Evolutionary conservation across 2,329 filamentous ascomycete genomes (phyloP), one percentile per base, ranked within the genome.

Genomic region (Monosporascus ibericus): DNA sequence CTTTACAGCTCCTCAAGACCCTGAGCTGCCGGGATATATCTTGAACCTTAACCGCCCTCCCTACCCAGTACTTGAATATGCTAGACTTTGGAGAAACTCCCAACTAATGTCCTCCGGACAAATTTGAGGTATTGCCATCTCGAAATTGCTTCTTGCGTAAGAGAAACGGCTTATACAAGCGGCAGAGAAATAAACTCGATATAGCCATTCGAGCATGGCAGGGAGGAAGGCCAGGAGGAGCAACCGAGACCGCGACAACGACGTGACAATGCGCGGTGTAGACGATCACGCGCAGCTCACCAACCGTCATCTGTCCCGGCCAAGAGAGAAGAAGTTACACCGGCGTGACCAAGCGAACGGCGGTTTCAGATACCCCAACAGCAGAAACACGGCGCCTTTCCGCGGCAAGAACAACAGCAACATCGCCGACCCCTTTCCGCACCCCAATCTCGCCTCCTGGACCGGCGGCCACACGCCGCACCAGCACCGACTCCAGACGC

Each of bases 251-350:
- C 54, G 56, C 51, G 61, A 64, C 40, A 57, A 60, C 47, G 62
- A 65, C 48, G 52, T 58, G 44, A 47, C 38, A 37, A 64, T 64
- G 62, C 52, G 51, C 25, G 60, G 55, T 34, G 48, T 48, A 25
- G 51, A 56, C 18, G 34, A 53, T 7, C 34, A 9, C 11, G 44
- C 6, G 11, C 44, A 17, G 9, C 39, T 36, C 17, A 6, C 34
- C n/a, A 24, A 37, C 18, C 17, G 27, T 6, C 3, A 18, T 6
- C 54, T 34, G 14, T 34, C 30, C 9, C 30, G 30, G 11, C 30
- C 30, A 5, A 34, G 30, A 14, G 14, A 34, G 30, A 34, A 34
- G 30, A 34, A 34, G 30, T 5, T 34, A 14, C 30, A 34, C 30
- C 30, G 2, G 30, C 30, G 30, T 5, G 11, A 11, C 30, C 30